phyloP scores from a whole-genome alignment of 768 basidiomycete genomes.

The Naganishia kalamii region DNA sequence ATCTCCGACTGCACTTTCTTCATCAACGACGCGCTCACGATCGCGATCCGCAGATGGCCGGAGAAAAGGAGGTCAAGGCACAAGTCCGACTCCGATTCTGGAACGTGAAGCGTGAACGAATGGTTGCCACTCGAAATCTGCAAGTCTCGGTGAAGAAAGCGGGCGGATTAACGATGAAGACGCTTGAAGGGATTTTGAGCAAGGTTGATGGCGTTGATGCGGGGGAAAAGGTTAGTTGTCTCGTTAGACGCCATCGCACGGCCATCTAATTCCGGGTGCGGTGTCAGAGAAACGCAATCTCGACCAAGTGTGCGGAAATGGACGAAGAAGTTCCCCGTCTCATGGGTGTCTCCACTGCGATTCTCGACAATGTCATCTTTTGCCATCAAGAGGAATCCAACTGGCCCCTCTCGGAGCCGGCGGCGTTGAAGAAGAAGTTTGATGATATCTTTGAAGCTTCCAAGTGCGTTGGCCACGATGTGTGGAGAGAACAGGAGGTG shows the following conservation, averaged over 20 bases:
- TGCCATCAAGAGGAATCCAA: conserved; percentile 99
- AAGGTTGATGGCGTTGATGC: conserved; percentile 56
- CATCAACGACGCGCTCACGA: not conserved
- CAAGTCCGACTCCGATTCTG: conserved; percentile 91
- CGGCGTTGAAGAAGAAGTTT: conserved; percentile 93
- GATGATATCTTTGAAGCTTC: conserved; percentile 99
- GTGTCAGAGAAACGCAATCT: conserved; percentile 72
- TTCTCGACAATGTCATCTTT: conserved; percentile 97
- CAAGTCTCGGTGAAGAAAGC: conserved; percentile 92
- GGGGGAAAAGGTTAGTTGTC: conserved; percentile 65
- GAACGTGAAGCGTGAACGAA: conserved; percentile 79
- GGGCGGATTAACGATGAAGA: conserved; percentile 86
- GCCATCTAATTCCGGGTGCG: not conserved
- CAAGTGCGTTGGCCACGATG: conserved; percentile 54
- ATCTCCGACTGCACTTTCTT: conserved; percentile 18
- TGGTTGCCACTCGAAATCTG: conserved; percentile 83
- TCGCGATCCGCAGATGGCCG: conserved; percentile 62
- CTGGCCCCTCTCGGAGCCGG: conserved; percentile 90
- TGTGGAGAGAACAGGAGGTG: too few relatives aligned
- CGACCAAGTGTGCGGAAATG: conserved; percentile 96
- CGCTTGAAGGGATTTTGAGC: conserved; percentile 81
- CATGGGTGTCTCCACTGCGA: conserved; percentile 93
- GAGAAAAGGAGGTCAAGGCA: conserved; percentile 97
- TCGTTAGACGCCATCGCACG: too few relatives aligned
- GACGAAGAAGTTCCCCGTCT: conserved; percentile 87